Evolutionary conservation across 352 stramenopile species (phyloP).

Genomic region (Globisporangium paddicum): DNA sequence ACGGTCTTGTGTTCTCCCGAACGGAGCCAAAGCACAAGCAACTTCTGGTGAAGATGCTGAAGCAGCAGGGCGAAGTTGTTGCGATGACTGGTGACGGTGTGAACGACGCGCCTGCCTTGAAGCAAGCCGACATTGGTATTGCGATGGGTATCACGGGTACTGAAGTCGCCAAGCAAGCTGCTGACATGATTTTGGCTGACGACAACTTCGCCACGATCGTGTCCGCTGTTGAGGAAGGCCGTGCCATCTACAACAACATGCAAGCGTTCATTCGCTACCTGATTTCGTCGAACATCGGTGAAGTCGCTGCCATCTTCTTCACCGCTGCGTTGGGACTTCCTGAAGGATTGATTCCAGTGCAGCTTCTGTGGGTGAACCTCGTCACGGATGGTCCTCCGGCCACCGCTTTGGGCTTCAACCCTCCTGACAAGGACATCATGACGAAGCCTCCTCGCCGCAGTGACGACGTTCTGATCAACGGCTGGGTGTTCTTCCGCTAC

Average conservation of each 20-base stretch:
- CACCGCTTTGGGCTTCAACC: conserved; percentile 98
- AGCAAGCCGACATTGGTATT: conserved; percentile 97
- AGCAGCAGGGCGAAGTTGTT: conserved; percentile 91
- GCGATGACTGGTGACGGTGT: conserved; percentile 99
- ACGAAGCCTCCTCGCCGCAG: conserved; percentile 91
- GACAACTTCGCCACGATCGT: conserved; percentile 99
- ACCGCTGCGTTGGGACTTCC: conserved; percentile 94
- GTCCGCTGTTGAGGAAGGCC: conserved; percentile 79
- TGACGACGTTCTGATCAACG: conserved; percentile 97
- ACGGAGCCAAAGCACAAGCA: conserved; percentile 99
- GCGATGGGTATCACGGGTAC: conserved; percentile 99
- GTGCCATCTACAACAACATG: conserved; percentile 96
- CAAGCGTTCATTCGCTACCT: conserved; percentile 99
- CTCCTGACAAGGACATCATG: conserved; percentile 98
- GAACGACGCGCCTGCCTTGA: conserved; percentile 97
- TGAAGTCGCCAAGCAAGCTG: conserved; percentile 97
- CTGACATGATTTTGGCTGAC: conserved; percentile 98
- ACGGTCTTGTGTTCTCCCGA: conserved; percentile 95
- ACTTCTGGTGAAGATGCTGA: conserved; percentile 93
- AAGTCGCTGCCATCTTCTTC: conserved; percentile 99
- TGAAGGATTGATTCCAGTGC: conserved; percentile 97
- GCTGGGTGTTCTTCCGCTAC: conserved; percentile 98
- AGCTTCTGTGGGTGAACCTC: conserved; percentile 99
- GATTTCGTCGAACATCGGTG: conserved; percentile 99
- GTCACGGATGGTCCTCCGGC: conserved; percentile 98